Conservation (phyloP, 352 stramenopile genomes). For the Pythium rhizo-oryzae region DNA sequence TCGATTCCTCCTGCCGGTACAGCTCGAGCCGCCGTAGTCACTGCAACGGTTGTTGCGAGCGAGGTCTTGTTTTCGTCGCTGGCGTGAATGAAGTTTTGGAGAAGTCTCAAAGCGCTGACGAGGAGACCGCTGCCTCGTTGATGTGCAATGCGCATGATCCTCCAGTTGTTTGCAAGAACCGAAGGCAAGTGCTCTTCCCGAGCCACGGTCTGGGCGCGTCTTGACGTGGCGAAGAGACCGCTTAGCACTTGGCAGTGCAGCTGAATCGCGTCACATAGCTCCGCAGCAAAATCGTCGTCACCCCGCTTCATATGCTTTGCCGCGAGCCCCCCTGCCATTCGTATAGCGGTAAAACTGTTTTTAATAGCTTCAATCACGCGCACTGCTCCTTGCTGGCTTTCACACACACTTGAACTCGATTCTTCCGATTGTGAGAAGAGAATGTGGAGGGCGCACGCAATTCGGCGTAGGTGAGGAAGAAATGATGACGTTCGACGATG, state of each 20-base stretch:
- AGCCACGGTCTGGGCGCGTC: conserved; percentile 3
- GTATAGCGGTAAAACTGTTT: conserved; percentile 47
- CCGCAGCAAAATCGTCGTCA: conserved; percentile 38
- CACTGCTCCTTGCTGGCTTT: conserved; percentile 37
- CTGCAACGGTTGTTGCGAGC: conserved; percentile 18
- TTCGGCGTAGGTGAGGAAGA: conserved; percentile 13
- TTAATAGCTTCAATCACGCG: conserved; percentile 43
- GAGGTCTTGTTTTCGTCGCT: conserved; percentile 48
- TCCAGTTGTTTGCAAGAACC: conserved; percentile 60
- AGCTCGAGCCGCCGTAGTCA: not conserved
- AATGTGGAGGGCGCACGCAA: conserved; percentile 42
- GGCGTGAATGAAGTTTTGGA: conserved; percentile 49
- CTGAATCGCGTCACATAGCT: conserved; percentile 43
- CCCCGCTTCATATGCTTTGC: conserved; percentile 27
- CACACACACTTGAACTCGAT: conserved; percentile 31
- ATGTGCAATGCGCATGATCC: conserved; percentile 47
- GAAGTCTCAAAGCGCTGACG: conserved; percentile 42
- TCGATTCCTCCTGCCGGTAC: not conserved
- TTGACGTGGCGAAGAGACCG: conserved; percentile 38
- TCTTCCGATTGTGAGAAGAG: conserved; percentile 38
- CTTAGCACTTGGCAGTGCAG: conserved; percentile 56
- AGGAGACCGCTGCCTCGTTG: conserved; percentile 44
- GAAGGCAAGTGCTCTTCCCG: conserved; percentile 34
- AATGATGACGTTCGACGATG: not conserved
- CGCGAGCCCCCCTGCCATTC: conserved; percentile 52